Base-by-base conservation (phyloP, 208 protist genomes). In the Paratrypanosoma confusum region DNA sequence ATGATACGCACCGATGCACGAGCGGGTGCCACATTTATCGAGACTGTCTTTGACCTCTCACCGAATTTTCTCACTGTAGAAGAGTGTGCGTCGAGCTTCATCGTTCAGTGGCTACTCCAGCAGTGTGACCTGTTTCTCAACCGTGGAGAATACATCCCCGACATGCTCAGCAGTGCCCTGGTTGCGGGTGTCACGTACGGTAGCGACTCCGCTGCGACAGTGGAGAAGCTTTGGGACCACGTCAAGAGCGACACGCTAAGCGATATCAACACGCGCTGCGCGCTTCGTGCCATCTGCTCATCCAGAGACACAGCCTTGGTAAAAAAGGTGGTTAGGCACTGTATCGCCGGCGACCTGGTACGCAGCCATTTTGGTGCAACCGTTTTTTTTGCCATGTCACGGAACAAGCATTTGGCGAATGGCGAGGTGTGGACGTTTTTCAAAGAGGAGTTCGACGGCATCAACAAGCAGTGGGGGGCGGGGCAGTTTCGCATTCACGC, bases 401-500 rank as follows among this genome's bases (percentile, higher is more conserved):
- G 34, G 5, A 93, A 89, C 50, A 43, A 51, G 2, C 62, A 44
- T 25, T 56, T 91, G 28, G 48, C 45, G 6, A 37, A 32, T 8
- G 54, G 45, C 8, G 67, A 75, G 42, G 43, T 82, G 31, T 93
- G 84, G 81, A 46, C 57, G 10, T 69, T 76, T 24, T 93, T 93
- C 43, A 63, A 75, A 47, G 50, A 54, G 10, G 61, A 85, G 53
- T 89, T 87, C 45, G 38, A 58, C 0, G 63, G 54, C n/a, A 57
- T 93, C 14, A 54, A 82, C n/a, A 50, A 55, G 50, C 79, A 87
- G 62, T 93, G 84, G 84, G 84, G 84, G 24, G 64, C 66, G 22
- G 84, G 84, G 14, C 79, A 87, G 52, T 93, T 93, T 57, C 80
- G 80, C 35, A 93, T 93, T 38, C 79, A 90, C 50, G 58, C 41